Conservation (phyloP, 257 asterid species). For the Solanum arcanum region DNA sequence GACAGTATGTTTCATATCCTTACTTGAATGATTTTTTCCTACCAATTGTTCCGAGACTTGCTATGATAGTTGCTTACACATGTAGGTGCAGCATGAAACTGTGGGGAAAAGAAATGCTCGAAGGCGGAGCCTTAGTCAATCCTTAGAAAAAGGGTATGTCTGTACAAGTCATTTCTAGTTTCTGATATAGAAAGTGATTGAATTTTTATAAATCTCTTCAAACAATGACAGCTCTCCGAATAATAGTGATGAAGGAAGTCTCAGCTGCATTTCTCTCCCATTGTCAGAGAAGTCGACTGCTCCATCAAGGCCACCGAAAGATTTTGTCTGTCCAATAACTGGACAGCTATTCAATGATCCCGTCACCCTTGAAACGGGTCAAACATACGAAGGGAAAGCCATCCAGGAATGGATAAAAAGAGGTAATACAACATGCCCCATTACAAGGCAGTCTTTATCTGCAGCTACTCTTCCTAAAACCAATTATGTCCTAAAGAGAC, state of each 20-base stretch:
- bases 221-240: conserved; percentile 23
- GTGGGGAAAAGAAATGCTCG: conserved; percentile 17
- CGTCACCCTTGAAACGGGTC: conserved; percentile 83
- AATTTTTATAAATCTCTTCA: neutral
- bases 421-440: conserved; percentile 81
- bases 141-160: conserved; percentile 45
- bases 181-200: neutral
- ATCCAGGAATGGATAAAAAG: conserved; percentile 85
- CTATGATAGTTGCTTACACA: conserved; percentile 17
- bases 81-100: conserved; percentile 40
- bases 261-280: conserved; percentile 43
- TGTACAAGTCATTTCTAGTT: neutral
- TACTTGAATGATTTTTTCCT: neutral
- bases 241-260: conserved; percentile 45
- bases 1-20: conserved; percentile 33
- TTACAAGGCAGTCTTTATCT: conserved; percentile 69
- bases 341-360: conserved; percentile 77
- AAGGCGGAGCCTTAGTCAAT: conserved; percentile 19
- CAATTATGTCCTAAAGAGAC: conserved; percentile 69
- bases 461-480: conserved; percentile 65
- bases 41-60: neutral
- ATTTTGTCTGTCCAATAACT: conserved; percentile 79
- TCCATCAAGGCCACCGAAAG: conserved; percentile 81
- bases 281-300: conserved; percentile 46
- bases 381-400: conserved; percentile 78